phyloP scores from a whole-genome alignment of 129 eudicot genomes.

The Pittosporum tobira region DNA sequence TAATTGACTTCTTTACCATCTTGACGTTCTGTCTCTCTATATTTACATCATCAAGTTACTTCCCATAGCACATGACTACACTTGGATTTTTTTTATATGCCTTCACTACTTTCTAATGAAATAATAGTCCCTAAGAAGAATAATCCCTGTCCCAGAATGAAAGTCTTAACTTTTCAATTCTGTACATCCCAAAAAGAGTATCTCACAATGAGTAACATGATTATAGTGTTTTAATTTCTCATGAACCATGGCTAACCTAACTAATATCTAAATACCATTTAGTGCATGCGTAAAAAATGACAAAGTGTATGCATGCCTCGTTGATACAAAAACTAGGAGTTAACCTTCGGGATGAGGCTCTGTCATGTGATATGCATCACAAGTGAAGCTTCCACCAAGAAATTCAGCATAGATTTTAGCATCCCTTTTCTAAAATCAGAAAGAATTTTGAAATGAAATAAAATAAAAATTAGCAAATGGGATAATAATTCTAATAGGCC shows the following conservation, averaged over 20 bases:
- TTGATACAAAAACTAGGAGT: slow-evolving; percentile 10
- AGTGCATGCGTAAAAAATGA: background rate
- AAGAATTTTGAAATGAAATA: slow-evolving; percentile 5
- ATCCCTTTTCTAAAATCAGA: slow-evolving; percentile 57
- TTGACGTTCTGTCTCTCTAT: background rate
- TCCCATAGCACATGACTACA: background rate
- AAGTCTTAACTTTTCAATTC: background rate
- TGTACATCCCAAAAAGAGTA: background rate
- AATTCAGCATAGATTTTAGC: slow-evolving; percentile 89
- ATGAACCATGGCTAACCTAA: no score
- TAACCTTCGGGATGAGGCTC: slow-evolving; percentile 95
- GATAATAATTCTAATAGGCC: background rate
- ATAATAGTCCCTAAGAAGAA: no score
- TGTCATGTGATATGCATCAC: slow-evolving; percentile 97
- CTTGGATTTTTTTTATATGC: background rate
- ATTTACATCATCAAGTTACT: background rate
- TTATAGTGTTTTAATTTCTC: background rate
- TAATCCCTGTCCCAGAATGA: background rate
- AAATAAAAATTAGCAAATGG: slow-evolving; percentile 7
- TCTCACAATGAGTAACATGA: no score
- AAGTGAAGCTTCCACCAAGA: slow-evolving; percentile 96
- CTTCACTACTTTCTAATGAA: background rate
- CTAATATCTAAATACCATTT: background rate
- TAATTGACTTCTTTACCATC: background rate
- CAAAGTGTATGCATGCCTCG: background rate